These are phyloP conservation scores for Glutinoglossum americanum DNA, from an alignment of 495 filamentous ascomycete genomes.

Conservation along the genomic window DNA sequence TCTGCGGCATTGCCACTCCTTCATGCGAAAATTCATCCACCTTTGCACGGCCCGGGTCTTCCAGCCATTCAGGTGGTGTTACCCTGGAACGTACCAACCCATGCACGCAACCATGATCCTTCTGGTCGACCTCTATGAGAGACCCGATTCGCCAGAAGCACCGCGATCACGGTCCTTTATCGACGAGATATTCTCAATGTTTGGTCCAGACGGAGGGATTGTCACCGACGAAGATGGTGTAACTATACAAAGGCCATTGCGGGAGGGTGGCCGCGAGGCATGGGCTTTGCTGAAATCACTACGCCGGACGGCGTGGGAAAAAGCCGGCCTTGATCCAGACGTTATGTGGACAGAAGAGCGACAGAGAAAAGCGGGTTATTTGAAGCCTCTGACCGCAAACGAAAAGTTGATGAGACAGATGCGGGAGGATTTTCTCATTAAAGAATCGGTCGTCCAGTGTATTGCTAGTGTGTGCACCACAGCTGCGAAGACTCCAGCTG, in stretches of 20 bases:
- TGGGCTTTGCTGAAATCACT: slow-evolving; percentile 33
- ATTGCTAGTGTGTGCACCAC: not conserved
- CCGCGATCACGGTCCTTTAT: slow-evolving; percentile 26
- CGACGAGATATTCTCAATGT: slow-evolving; percentile 29
- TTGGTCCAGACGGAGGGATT: slow-evolving; percentile 26
- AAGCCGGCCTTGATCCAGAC: not conserved
- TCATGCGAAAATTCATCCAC: slow-evolving; percentile 32
- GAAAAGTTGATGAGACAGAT: not conserved
- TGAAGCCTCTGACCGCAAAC: not conserved
- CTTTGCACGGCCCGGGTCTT: slow-evolving; percentile 30
- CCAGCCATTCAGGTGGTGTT: slow-evolving; percentile 36
- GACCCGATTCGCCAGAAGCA: slow-evolving; percentile 27
- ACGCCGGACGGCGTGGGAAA: slow-evolving; percentile 20
- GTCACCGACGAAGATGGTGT: slow-evolving; percentile 29
- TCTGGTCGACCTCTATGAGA: slow-evolving; percentile 32
- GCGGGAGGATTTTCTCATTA: not conserved
- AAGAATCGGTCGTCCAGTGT: not conserved
- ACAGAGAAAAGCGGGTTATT: not conserved
- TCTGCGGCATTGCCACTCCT: slow-evolving; percentile 30
- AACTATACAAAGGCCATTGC: slow-evolving; percentile 24
- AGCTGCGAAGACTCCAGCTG: not conserved
- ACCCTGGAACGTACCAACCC: slow-evolving; percentile 33
- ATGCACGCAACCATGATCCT: slow-evolving; percentile 37
- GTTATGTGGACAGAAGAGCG: not conserved
- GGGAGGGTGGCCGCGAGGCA: slow-evolving; percentile 31